Percentiles rank a stretch among this genome's conserved stretches.
Conservation (phyloP, 257 asterid species). For the Capsicum rhomboideum region DNA sequence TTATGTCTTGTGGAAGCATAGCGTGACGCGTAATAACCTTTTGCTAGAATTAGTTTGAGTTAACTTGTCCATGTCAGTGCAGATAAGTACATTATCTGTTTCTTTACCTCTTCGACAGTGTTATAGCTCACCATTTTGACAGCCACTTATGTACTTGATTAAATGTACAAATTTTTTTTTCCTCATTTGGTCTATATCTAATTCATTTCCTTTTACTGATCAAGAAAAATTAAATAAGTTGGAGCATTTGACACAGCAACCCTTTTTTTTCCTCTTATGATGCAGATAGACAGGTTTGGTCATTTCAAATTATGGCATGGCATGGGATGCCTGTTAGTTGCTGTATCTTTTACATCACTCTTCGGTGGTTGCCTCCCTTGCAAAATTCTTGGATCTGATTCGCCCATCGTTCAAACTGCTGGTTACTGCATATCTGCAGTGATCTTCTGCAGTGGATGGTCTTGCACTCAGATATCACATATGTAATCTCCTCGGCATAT, state of each 20-base stretch:
- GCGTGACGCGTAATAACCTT: neutral
- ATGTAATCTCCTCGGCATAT: constrained; percentile 29
- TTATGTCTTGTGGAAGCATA: neutral
- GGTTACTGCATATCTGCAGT: constrained; percentile 78
- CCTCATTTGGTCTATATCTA: neutral
- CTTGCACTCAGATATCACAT: constrained; percentile 92
- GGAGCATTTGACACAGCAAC: no score
- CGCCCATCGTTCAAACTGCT: constrained; percentile 41
- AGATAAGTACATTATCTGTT: neutral
- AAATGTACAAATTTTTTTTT: neutral
- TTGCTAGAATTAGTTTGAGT: neutral
- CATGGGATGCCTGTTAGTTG: constrained; percentile 65
- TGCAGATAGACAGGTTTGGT: constrained; percentile 79
- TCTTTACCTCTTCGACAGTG: neutral
- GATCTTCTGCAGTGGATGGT: constrained; percentile 81
- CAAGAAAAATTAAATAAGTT: no score
- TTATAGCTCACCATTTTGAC: neutral
- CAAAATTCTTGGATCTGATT: constrained; percentile 52
- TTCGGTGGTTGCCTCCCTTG: constrained; percentile 93
- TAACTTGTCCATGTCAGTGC: neutral
- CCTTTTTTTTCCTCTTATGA: neutral
- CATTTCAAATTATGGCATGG: constrained; percentile 78
- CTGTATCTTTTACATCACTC: constrained; percentile 80
- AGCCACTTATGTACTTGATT: neutral
- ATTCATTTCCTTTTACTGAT: no score